phyloP scores from a whole-genome alignment of 176 grass and related monocot species.

The Paspalum vaginatum region DNA sequence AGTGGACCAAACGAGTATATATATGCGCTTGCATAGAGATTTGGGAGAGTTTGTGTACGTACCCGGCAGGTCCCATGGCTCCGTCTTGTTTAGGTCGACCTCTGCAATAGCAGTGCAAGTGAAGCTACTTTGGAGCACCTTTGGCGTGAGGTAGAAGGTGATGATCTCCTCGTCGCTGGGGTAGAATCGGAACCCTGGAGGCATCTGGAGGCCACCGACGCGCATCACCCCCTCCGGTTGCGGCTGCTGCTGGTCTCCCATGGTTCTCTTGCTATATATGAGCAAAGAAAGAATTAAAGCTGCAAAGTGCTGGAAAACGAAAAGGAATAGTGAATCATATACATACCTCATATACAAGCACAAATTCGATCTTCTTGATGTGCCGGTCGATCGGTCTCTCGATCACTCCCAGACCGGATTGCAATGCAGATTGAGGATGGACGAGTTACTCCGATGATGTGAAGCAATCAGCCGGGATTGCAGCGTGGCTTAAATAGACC shows the following conservation, averaged over 20 bases:
- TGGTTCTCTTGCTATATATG: not conserved
- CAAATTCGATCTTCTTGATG: not conserved
- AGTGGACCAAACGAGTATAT: too few species aligned
- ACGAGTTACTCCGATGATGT: not conserved
- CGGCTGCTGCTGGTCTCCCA: conserved; percentile 37
- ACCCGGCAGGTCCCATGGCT: conserved; percentile 77
- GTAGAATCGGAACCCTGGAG: conserved; percentile 65
- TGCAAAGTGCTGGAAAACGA: not conserved
- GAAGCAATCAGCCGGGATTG: not conserved
- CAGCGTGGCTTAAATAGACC: not conserved
- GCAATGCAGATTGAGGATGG: not conserved
- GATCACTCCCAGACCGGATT: not conserved
- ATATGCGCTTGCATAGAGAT: too few species aligned
- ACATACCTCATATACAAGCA: not conserved
- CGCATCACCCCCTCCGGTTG: not conserved
- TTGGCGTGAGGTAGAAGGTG: conserved; percentile 56
- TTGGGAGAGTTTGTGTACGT: not conserved
- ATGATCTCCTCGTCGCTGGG: conserved; percentile 74
- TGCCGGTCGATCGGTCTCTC: too few species aligned
- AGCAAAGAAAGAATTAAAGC: not conserved
- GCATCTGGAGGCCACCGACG: conserved; percentile 30
- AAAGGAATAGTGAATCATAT: not conserved
- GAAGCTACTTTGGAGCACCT: conserved; percentile 44
- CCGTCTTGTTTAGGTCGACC: conserved; percentile 64
- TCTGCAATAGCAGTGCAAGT: conserved; percentile 45